A percentile compares a stretch with the other conserved stretches of the same genome.
These are phyloP conservation scores for Chiua sp. DNA, from an alignment of 1,284 basidiomycete species.

Conservation along the genomic window DNA sequence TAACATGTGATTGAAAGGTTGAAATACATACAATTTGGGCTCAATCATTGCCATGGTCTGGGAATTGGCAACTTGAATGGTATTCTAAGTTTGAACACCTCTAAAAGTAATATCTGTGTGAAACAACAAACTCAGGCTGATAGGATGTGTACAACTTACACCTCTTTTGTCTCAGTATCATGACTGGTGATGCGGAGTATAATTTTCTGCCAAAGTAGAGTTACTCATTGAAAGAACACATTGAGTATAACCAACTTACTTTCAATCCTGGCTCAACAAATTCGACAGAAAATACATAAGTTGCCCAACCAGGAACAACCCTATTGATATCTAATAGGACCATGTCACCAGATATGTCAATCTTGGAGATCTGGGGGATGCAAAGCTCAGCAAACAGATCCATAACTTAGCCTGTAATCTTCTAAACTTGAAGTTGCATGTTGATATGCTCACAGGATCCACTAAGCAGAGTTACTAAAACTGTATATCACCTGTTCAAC, in stretches of 20 bases:
- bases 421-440: background rate
- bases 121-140: no score
- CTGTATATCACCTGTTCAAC: background rate
- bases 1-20: no score
- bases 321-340: conserved; percentile 2
- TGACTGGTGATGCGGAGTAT: background rate
- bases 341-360: background rate
- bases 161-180: background rate
- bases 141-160: no score
- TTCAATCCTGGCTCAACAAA: background rate
- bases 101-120: no score
- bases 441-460: background rate
- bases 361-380: background rate
- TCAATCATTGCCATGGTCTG: no score
- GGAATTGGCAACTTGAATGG: no score
- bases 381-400: background rate
- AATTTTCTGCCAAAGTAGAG: background rate
- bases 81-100: no score
- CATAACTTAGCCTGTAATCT: no score
- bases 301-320: conserved; percentile 1
- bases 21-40: no score
- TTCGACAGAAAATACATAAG: background rate
- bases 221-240: background rate
- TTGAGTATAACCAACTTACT: background rate
- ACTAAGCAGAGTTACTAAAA: background rate